A percentile compares a stretch with the other conserved stretches of the same genome.
phyloP scores from a whole-genome alignment of 2,329 filamentous ascomycete genomes.

The Camillea tinctor region DNA sequence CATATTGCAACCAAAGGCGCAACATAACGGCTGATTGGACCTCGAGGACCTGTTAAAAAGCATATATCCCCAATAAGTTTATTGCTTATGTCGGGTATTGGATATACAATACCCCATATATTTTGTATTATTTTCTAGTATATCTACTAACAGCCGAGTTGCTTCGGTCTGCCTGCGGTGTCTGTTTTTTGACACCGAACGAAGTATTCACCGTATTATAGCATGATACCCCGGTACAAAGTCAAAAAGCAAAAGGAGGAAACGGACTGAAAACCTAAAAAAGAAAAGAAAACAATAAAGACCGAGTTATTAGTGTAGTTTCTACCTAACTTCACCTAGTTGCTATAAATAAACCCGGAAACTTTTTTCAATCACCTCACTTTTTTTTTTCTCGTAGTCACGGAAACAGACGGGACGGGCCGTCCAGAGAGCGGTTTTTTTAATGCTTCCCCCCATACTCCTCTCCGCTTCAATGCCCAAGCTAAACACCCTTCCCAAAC shows the following conservation, averaged over 20 bases:
- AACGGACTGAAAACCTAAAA: background rate
- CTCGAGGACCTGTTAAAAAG: background rate
- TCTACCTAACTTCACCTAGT: background rate
- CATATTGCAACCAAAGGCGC: background rate
- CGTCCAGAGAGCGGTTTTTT: background rate
- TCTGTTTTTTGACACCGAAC: background rate
- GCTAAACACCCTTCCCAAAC: background rate
- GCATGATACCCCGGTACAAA: background rate
- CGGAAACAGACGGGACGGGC: background rate
- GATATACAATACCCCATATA: background rate
- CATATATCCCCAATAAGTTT: background rate
- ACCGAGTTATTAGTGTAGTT: background rate
- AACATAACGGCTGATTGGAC: background rate
- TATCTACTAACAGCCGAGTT: background rate
- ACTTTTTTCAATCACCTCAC: background rate
- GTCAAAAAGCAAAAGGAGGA: background rate
- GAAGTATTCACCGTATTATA: background rate
- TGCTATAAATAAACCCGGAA: background rate
- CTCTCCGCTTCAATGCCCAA: background rate
- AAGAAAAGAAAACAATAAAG: background rate
- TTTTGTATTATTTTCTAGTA: background rate
- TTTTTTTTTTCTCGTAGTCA: background rate
- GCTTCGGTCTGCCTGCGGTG: background rate
- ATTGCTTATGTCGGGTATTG: background rate
- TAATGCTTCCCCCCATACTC: background rate